These are phyloP conservation scores for Heliamphora ciliata DNA, from an alignment of 179 eudicot genomes.

Conservation along the genomic window DNA sequence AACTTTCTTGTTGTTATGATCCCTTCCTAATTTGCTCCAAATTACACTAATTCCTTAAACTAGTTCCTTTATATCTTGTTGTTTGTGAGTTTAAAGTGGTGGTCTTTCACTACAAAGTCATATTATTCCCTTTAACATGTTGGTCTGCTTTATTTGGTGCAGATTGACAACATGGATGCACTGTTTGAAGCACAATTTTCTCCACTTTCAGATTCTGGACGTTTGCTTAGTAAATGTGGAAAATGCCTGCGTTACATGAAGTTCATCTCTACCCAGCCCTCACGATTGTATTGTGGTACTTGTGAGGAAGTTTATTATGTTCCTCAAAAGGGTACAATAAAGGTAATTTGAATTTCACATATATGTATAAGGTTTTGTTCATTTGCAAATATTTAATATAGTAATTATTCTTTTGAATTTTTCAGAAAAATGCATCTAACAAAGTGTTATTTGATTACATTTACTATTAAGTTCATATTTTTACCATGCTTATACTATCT, in stretches of 20 bases:
- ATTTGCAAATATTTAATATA: background rate
- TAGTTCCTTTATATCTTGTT: background rate
- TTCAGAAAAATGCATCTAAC: background rate
- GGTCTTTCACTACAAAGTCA: background rate
- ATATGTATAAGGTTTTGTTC: background rate
- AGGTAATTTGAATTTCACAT: conserved; percentile 34
- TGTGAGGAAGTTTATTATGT: conserved; percentile 94
- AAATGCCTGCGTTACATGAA: conserved; percentile 92
- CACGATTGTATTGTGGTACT: conserved; percentile 71
- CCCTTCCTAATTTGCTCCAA: background rate
- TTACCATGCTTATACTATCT: background rate
- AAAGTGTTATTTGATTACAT: background rate
- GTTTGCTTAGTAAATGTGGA: conserved; percentile 80
- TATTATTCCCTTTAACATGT: background rate
- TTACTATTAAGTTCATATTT: background rate
- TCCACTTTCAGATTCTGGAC: conserved; percentile 86
- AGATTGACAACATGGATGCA: conserved; percentile 96
- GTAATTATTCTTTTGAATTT: background rate
- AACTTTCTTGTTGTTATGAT: background rate
- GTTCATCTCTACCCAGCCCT: conserved; percentile 67
- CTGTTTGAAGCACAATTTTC: conserved; percentile 96
- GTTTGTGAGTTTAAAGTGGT: background rate
- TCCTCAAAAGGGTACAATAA: conserved; percentile 83
- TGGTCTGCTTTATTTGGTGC: conserved; percentile 26
- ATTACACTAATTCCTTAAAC: background rate